Evolutionary conservation across 306 rosid genomes (phyloP).

Genomic region (Phaseolus lunatus): DNA sequence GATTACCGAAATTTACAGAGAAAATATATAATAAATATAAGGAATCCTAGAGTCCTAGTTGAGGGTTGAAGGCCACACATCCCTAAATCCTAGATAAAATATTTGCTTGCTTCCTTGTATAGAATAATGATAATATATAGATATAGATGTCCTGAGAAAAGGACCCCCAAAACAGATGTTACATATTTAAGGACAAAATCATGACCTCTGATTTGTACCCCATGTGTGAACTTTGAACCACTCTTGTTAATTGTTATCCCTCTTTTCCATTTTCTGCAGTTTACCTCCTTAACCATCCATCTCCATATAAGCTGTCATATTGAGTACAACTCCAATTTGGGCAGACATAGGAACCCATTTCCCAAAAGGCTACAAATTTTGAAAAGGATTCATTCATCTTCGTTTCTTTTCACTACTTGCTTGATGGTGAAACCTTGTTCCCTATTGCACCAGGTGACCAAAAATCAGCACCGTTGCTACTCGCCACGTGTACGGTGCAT

Average conservation of each 20-base stretch:
- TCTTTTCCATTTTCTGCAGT: constrained; percentile 40
- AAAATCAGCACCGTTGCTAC: constrained; percentile 86
- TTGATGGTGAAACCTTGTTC: constrained; percentile 42
- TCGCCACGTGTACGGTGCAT: constrained; percentile 68
- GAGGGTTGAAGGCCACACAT: constrained; percentile 37
- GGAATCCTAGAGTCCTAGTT: constrained; percentile 39
- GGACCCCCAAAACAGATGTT: constrained; percentile 43
- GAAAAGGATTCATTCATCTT: background rate
- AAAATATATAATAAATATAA: constrained; percentile 30
- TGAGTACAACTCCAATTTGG: constrained; percentile 44
- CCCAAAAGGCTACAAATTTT: constrained; percentile 41
- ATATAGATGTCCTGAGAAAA: constrained; percentile 37
- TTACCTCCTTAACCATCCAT: constrained; percentile 48
- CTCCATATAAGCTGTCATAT: constrained; percentile 44
- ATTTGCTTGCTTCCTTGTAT: constrained; percentile 30
- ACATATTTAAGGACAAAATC: constrained; percentile 50
- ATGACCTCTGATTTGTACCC: constrained; percentile 49
- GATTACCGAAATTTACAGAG: constrained; percentile 40
- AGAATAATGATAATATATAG: constrained; percentile 32
- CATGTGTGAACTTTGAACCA: constrained; percentile 41
- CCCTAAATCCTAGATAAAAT: constrained; percentile 38
- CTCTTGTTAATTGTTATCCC: constrained; percentile 45
- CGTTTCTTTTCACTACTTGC: constrained; percentile 23
- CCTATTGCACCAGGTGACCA: constrained; percentile 81
- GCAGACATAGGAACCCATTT: constrained; percentile 43